Evolutionary conservation across 306 rosid genomes (phyloP).

Genomic region (Quercus agrifolia): DNA sequence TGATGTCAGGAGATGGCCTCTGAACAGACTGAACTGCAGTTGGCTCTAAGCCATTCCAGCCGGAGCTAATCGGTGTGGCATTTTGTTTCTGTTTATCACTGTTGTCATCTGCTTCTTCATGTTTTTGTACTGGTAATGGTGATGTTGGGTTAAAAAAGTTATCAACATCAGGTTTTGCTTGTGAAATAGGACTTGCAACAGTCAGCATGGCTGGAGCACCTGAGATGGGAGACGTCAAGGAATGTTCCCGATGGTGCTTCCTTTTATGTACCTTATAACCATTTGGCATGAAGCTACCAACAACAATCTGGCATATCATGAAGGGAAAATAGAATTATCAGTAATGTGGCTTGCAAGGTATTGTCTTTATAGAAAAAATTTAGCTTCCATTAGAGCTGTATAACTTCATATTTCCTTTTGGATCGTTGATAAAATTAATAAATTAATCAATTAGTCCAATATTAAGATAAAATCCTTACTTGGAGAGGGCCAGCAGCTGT

Average conservation of each 20-base stretch:
- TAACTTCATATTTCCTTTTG: not conserved
- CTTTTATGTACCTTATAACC: constrained; percentile 44
- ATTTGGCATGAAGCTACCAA: constrained; percentile 69
- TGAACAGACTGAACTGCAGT: constrained; percentile 53
- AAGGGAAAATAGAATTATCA: not conserved
- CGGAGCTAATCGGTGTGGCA: constrained; percentile 26
- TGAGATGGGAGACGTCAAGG: constrained; percentile 33
- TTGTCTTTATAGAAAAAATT: no score
- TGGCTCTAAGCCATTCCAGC: constrained; percentile 51
- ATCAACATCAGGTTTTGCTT: constrained; percentile 38
- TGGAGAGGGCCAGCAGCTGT: constrained; percentile 81
- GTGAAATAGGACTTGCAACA: constrained; percentile 50
- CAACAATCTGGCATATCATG: constrained; percentile 51
- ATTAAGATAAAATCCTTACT: constrained; percentile 29
- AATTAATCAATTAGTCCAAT: not conserved
- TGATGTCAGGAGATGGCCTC: constrained; percentile 74
- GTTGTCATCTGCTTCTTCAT: constrained; percentile 35
- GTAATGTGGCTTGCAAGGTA: not conserved
- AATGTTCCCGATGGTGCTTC: constrained; percentile 50
- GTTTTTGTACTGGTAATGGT: constrained; percentile 31
- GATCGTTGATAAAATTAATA: not conserved
- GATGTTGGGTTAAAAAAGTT: constrained; percentile 5
- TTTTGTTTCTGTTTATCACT: constrained; percentile 34
- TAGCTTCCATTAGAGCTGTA: not conserved
- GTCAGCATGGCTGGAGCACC: constrained; percentile 33